Evolutionary conservation across 164 flowering plant species (phyloP).

Genomic region (Cinnamomum chago): DNA sequence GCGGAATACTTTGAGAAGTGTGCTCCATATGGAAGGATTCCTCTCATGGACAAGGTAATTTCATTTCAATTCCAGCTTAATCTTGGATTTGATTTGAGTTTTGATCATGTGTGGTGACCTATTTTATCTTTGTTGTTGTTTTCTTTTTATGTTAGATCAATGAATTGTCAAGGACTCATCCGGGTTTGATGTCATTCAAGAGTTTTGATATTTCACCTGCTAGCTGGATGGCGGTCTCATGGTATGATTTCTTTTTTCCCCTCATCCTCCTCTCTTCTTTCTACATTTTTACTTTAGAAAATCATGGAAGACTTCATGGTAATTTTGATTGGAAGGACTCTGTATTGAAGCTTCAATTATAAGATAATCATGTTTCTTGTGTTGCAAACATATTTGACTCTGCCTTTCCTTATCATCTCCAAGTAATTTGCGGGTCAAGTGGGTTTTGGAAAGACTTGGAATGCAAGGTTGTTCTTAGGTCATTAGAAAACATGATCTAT

Average conservation of each 20-base stretch:
- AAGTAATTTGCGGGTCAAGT: not conserved
- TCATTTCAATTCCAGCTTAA: not conserved
- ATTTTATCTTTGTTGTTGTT: not conserved
- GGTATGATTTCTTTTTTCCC: conserved; percentile 25
- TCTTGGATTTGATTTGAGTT: not conserved
- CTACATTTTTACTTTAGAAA: not conserved
- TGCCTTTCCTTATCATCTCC: not conserved
- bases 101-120: not conserved
- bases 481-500: not conserved
- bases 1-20: conserved; percentile 40
- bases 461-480: not conserved
- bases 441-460: not conserved
- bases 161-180: conserved; percentile 36
- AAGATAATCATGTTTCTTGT: no score
- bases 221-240: conserved; percentile 76
- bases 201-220: conserved; percentile 67
- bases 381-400: not conserved
- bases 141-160: conserved; percentile 27
- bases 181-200: conserved; percentile 40
- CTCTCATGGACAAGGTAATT: conserved; percentile 49
- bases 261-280: not conserved
- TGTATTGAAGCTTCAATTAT: no score
- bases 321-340: no score
- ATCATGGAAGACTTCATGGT: not conserved
- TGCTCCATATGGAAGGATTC: conserved; percentile 46